Conservation (phyloP, 2,329 filamentous ascomycete genomes). For the Neofusicoccum ribis region DNA sequence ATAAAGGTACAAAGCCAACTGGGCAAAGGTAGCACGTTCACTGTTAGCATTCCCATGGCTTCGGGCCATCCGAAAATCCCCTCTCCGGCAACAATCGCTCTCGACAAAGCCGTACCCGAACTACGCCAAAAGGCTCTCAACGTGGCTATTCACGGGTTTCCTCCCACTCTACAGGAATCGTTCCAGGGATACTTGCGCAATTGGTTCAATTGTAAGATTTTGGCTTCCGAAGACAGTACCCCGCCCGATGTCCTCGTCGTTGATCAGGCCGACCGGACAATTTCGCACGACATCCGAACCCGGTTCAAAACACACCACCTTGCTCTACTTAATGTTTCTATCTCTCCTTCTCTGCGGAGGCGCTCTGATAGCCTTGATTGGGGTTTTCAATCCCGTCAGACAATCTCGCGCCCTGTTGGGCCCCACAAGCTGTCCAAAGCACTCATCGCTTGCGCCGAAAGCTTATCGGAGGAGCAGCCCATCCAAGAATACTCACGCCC, state of each 20-base stretch:
- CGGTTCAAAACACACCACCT: slow-evolving; percentile 1
- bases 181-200: slow-evolving; percentile 3
- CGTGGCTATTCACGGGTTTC: slow-evolving; percentile 4
- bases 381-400: slow-evolving; percentile 29
- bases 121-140: slow-evolving; percentile 3
- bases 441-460: slow-evolving; percentile 21
- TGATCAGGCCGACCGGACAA: slow-evolving; percentile 4
- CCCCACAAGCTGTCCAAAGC: slow-evolving; percentile 42
- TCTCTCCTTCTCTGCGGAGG: neutral
- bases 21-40: slow-evolving; percentile 37
- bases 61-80: neutral
- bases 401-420: slow-evolving; percentile 33
- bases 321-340: slow-evolving; percentile 5
- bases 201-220: slow-evolving; percentile 13
- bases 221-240: neutral
- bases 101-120: slow-evolving; percentile 3
- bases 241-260: slow-evolving; percentile 12
- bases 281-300: neutral
- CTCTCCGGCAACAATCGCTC: neutral
- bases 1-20: slow-evolving; percentile 39
- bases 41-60: slow-evolving; percentile 17
- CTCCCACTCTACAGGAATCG: neutral
- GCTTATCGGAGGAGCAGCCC: neutral
- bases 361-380: slow-evolving; percentile 6
- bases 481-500: neutral